Conservation (phyloP, 1,284 basidiomycete genomes). For the Apiotrichum porosum region DNA sequence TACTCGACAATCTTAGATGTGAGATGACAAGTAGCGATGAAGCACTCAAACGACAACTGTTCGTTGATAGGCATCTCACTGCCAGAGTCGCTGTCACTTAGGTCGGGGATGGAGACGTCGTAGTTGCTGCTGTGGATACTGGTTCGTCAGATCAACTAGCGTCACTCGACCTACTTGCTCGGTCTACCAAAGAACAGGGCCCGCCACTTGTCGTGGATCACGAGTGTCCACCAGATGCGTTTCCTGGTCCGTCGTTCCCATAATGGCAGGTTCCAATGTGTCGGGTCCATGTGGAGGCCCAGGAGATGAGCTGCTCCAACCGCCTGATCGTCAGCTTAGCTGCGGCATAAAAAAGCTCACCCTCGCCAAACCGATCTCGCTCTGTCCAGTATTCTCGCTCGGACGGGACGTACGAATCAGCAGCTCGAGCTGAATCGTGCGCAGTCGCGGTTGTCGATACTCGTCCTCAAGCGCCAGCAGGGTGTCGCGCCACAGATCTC, state of each 20-base stretch:
- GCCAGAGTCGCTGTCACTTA: conserved; percentile 24
- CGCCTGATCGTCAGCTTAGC: conserved; percentile 12
- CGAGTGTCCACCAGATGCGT: conserved; percentile 42
- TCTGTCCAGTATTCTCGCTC: conserved; percentile 30
- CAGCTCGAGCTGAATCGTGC: conserved; percentile 35
- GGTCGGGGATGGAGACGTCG: conserved; percentile 27
- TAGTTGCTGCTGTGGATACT: conserved; percentile 20
- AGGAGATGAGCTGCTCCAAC: conserved; percentile 40
- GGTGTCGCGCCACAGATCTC: conserved; percentile 29
- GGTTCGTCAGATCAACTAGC: not conserved
- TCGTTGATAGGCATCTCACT: not conserved
- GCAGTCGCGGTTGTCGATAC: conserved; percentile 36
- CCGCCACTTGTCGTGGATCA: conserved; percentile 40
- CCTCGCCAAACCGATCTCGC: conserved; percentile 26
- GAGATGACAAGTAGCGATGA: conserved; percentile 28
- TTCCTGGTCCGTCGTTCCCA: conserved; percentile 42
- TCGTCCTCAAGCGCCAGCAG: conserved; percentile 39
- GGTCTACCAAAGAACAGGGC: conserved; percentile 34
- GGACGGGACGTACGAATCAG: conserved; percentile 29
- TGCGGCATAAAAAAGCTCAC: conserved; percentile 9
- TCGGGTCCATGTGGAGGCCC: conserved; percentile 41
- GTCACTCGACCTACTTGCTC: conserved; percentile 21
- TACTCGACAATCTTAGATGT: conserved; percentile 25
- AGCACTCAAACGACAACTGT: conserved; percentile 23
- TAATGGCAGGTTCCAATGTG: conserved; percentile 38